phyloP scores from a whole-genome alignment of 495 filamentous ascomycete species.

The Podospora fimiseda region DNA sequence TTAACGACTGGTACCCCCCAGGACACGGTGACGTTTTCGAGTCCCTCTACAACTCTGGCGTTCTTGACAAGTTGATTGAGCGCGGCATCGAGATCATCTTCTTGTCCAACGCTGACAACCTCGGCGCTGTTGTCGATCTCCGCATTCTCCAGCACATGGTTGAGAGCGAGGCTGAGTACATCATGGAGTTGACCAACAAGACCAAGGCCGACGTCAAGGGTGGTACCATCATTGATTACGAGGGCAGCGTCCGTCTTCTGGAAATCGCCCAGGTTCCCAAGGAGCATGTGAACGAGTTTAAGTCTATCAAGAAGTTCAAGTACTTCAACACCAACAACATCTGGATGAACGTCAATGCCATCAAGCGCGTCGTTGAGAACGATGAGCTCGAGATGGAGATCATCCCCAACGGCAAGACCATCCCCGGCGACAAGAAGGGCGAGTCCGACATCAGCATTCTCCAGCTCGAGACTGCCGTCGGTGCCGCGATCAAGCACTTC shows the following conservation, averaged over 20 bases:
- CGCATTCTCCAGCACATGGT: conserved; percentile 99
- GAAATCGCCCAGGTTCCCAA: conserved; percentile 99
- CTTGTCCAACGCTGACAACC: conserved; percentile 98
- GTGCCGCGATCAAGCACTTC: conserved; percentile 98
- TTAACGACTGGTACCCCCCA: conserved; percentile 97
- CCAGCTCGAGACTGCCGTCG: conserved; percentile 97
- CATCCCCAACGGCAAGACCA: conserved; percentile 98
- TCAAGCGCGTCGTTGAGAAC: conserved; percentile 98
- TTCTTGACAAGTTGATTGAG: conserved; percentile 89
- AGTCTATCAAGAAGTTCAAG: conserved; percentile 99
- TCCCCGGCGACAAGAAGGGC: conserved; percentile 98
- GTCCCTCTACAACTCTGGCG: conserved; percentile 98
- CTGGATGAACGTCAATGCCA: conserved; percentile 95
- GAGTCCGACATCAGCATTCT: conserved; percentile 96
- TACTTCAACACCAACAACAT: conserved; percentile 99
- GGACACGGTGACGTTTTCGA: conserved; percentile 99
- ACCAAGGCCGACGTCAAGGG: conserved; percentile 99
- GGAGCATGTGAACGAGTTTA: conserved; percentile 99
- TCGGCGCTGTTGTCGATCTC: conserved; percentile 95
- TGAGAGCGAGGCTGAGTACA: conserved; percentile 90
- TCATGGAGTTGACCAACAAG: conserved; percentile 99
- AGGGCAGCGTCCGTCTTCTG: conserved; percentile 88
- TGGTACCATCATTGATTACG: conserved; percentile 99
- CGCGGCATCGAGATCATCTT: conserved; percentile 97
- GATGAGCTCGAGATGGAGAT: conserved; percentile 99